phyloP scores from a whole-genome alignment of 1,284 basidiomycete species.

The Cystobasidium pallidum region DNA sequence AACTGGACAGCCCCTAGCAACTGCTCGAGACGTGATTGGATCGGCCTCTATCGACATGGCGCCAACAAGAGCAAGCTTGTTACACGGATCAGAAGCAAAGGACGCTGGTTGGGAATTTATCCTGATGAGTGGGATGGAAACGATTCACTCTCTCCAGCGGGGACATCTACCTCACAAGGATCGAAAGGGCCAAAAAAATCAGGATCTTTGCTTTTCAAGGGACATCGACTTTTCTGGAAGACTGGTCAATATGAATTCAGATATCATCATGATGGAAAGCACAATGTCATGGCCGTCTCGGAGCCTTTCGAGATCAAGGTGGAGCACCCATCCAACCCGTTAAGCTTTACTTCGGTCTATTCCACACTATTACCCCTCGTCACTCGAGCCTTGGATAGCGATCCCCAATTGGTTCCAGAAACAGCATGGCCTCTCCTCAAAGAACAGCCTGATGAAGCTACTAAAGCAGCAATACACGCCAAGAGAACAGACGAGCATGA shows the following conservation, averaged over 20 bases:
- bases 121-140: slow-evolving; percentile 93
- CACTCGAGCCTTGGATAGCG: slow-evolving; percentile 79
- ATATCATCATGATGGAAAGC: slow-evolving; percentile 68
- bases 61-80: slow-evolving; percentile 79
- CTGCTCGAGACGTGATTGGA: slow-evolving; percentile 95
- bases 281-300: slow-evolving; percentile 87
- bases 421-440: slow-evolving; percentile 57
- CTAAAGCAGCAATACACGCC: slow-evolving; percentile 22
- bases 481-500: slow-evolving; percentile 72
- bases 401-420: slow-evolving; percentile 76
- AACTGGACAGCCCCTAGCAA: slow-evolving; percentile 83
- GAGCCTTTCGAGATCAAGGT: slow-evolving; percentile 86
- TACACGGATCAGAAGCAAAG: slow-evolving; percentile 82
- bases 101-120: slow-evolving; percentile 90
- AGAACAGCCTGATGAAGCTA: slow-evolving; percentile 21
- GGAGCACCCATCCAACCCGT: slow-evolving; percentile 65
- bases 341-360: slow-evolving; percentile 67
- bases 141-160: slow-evolving; percentile 57
- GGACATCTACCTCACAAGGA: slow-evolving; percentile 48
- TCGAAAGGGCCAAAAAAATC: slow-evolving; percentile 52
- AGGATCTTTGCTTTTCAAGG: slow-evolving; percentile 75
- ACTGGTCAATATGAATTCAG: slow-evolving; percentile 77
- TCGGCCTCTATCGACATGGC: slow-evolving; percentile 81
- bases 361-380: slow-evolving; percentile 74
- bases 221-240: slow-evolving; percentile 80